Evolutionary conservation across 768 basidiomycete genomes (phyloP), one percentile per base, ranked within the genome.

Genomic region (Termitomyces sp.): DNA sequence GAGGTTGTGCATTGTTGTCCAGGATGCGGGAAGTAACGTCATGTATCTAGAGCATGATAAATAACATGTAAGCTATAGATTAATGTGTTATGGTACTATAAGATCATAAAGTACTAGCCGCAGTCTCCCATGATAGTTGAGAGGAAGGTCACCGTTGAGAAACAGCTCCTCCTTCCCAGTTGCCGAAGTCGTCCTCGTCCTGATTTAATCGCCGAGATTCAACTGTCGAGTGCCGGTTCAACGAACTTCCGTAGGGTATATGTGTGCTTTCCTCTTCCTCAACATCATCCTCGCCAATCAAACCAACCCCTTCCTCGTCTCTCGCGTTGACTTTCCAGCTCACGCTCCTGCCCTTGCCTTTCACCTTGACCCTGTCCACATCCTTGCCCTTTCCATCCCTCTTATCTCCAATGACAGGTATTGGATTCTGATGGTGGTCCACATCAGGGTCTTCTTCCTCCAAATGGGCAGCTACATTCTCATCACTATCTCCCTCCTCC

Each of bases 1-100:
- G 92, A 96, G 60, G 93, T 94, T 22, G 77, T 98, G 20, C 96
- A 98, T 67, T 93, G 91, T 59, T 99, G 96, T 75, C 94, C 96
- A 0, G 90, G 89, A 10, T 92, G 90, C 62, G 87, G 87, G 2
- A 78, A 76, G 63, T 78, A 72, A 40, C 16, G 55, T 28, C 33
- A 52, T 51, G 50, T 52, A 52, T 41, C 38, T 57, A 57, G 51
- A 51, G 32, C 40, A 54, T 54, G 51, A 5, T 43, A 33, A 33
- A 32, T 45, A 14, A 40, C 43, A 38, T 52, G 26, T 38, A 57
- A 36, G 18, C 56, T 57, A 57, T 51, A 35, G 38, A 57, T 57
- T 52, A 57, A 46, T 46, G 46, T 57, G 56, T 45, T 52, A 18
- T 18, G 26, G 41, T 57, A 57, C n/a, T 52, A 45, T 57, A 56